Evolutionary conservation across 139 green algal species (phyloP), one percentile per base, ranked within the genome.

Genomic region (Pedinophyceae sp.): DNA sequence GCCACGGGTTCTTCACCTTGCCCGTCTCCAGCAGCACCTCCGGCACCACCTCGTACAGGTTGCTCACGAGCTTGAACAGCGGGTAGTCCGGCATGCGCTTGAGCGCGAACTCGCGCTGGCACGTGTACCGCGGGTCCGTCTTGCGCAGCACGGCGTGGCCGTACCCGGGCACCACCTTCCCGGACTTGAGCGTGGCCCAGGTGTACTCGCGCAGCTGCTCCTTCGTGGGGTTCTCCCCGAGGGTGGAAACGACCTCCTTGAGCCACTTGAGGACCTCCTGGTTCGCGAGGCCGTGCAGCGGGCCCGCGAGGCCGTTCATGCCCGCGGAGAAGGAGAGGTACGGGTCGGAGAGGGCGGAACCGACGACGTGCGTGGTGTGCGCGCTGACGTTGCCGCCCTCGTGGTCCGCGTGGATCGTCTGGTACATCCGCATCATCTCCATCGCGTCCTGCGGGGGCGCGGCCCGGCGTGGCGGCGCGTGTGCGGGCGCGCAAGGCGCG

Each of bases 1-100:
- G 90, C 87, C 86, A 97, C 2, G 89, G 89, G 72, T 97, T 97
- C 71, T 94, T 91, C 53, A 94, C 88, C 74, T 97, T 96, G 58
- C 89, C 90, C 0, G 82, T 93, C 63, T 83, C 60, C 6, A 58
- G 58, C 27, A 98, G 81, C 38, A 96, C 78, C 30, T 72, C 69
- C 15, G 90, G 88, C 34, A 97, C 90, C n/a, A 97, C 84, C 48
- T 79, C 67, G 41, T 70, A 79, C 22, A 79, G 49, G 2, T 63
- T 57, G 2, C 57, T 66, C n/a, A 70, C 34, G 34, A 43, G 72
- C 73, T 89, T 88, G 78, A 96, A 97, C 46, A 93, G 65, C 2
- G 77, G 68, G 68, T 97, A 71, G 57, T 97, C 66, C 2, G 91
- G 87, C 61, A 98, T 69, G 74, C 96, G 82, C 69, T 87, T 86